Evolutionary conservation across 2,329 filamentous ascomycete species (phyloP), one percentile per base, ranked within the genome.

Genomic region (Chaetomium strumarium): DNA sequence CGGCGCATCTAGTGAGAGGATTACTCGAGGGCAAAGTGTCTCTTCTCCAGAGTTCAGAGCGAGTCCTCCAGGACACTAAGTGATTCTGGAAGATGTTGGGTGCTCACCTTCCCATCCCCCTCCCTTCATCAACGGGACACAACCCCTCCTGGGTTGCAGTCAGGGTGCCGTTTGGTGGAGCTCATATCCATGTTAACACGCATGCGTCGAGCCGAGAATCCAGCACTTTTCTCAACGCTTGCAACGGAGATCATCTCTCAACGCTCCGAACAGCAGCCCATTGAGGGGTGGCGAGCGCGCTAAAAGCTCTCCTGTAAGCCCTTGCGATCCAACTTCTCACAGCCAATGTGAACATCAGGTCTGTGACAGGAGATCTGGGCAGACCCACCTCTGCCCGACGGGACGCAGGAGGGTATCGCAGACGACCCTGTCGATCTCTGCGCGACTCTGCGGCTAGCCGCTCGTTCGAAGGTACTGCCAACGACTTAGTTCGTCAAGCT

Each of bases 371-470:
- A n/a, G 41, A 46, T 45, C 36, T 20, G 13, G 46, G 41, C 42
- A 42, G 52, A 51, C 55, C 57, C 56, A 52, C 43, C 49, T 40
- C 54, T 55, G 51, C 54, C 58, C 51, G 48, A 57, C 46, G 39
- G 46, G 17, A 49, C 14, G 36, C 33, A 50, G 33, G 47, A 51
- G 46, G 47, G 51, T 51, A 49, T 51, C 46, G 53, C 49, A 45
- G 34, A 38, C 16, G 9, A 40, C 43, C 41, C 40, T 40, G 48
- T 53, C 53, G 51, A 53, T 53, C 51, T 54, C 39, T 46, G 49
- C 52, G 49, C 45, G 30, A 50, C 33, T 16, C 13, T 24, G 30
- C 20, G 20, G 44, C 14, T 45, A 16, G 34, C 30, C 38, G 39
- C 30, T 44, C 40, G 30, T 46, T 53, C 14, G 14, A 43, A 13